These are phyloP conservation scores for Magnusiomyces suaveolens DNA, from an alignment of 1,139 yeast genomes.

Conservation along the genomic window DNA sequence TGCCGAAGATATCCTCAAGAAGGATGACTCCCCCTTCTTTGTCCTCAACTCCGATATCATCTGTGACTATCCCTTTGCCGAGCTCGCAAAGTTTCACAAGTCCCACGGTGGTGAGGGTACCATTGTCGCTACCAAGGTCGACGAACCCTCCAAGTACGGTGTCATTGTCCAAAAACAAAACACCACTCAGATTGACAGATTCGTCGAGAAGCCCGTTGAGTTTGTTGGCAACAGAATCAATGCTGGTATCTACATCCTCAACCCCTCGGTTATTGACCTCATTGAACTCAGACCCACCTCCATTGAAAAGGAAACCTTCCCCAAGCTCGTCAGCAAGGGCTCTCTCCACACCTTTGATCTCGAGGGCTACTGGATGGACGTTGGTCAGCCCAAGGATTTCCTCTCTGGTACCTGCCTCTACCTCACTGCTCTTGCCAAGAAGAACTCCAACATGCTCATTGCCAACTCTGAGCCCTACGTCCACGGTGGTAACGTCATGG, in stretches of 20 bases:
- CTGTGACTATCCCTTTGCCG: constrained; percentile 95
- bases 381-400: constrained; percentile 99
- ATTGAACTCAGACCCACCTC: constrained; percentile 98
- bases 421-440: constrained; percentile 77
- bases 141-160: constrained; percentile 98
- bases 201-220: constrained; percentile 98
- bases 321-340: constrained; percentile 79
- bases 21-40: constrained; percentile 93
- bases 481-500: constrained; percentile 87
- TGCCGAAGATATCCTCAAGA: constrained; percentile 87
- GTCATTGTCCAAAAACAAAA: constrained; percentile 95
- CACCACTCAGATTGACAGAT: constrained; percentile 91
- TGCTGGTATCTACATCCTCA: constrained; percentile 93
- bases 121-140: constrained; percentile 98
- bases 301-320: constrained; percentile 99
- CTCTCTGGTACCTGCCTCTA: constrained; percentile 91
- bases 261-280: constrained; percentile 92
- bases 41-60: constrained; percentile 97
- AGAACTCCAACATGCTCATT: constrained; percentile 59
- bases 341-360: constrained; percentile 90
- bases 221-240: constrained; percentile 83
- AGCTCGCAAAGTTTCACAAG: constrained; percentile 85
- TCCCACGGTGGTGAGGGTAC: constrained; percentile 97
- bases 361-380: constrained; percentile 99
- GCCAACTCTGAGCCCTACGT: constrained; percentile 56